A percentile compares a stretch with the other conserved stretches of the same genome.
These are phyloP conservation scores for Sutorius eximius DNA, from an alignment of 1,284 basidiomycete genomes.

Conservation along the genomic window DNA sequence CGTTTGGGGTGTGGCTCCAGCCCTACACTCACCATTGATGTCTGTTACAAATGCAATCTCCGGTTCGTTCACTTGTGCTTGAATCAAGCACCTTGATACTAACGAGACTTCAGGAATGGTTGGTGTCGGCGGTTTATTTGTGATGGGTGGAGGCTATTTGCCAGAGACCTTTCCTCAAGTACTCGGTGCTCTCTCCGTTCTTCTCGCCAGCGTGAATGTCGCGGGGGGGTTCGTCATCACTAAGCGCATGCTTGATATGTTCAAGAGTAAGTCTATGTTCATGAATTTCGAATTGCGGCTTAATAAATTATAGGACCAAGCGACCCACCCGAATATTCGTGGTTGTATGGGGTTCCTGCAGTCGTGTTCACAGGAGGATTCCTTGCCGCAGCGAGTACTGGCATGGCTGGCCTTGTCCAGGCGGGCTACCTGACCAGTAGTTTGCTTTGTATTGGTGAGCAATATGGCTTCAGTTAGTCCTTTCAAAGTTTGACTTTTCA, in stretches of 20 bases:
- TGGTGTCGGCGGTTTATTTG: slow-evolving; percentile 80
- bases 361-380: slow-evolving; percentile 80
- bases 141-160: slow-evolving; percentile 85
- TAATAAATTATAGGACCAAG: slow-evolving; percentile 52
- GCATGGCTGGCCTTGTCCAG: slow-evolving; percentile 82
- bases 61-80: slow-evolving; percentile 37
- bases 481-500: slow-evolving; percentile 1
- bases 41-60: slow-evolving; percentile 84
- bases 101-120: slow-evolving; percentile 56
- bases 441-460: slow-evolving; percentile 74
- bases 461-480: neutral
- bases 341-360: slow-evolving; percentile 77
- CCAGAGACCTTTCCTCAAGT: slow-evolving; percentile 77
- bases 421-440: slow-evolving; percentile 83
- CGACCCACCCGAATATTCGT: slow-evolving; percentile 84
- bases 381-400: slow-evolving; percentile 74
- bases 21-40: slow-evolving; percentile 81
- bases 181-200: slow-evolving; percentile 76
- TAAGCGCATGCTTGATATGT: slow-evolving; percentile 89
- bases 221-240: slow-evolving; percentile 83
- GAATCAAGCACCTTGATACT: slow-evolving; percentile 4
- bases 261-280: slow-evolving; percentile 59
- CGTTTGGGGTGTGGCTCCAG: slow-evolving; percentile 84
- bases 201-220: slow-evolving; percentile 82
- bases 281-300: slow-evolving; percentile 1